Evolutionary conservation across 1,284 basidiomycete species (phyloP).

Genomic region (Kalmanozyma brasiliensis): DNA sequence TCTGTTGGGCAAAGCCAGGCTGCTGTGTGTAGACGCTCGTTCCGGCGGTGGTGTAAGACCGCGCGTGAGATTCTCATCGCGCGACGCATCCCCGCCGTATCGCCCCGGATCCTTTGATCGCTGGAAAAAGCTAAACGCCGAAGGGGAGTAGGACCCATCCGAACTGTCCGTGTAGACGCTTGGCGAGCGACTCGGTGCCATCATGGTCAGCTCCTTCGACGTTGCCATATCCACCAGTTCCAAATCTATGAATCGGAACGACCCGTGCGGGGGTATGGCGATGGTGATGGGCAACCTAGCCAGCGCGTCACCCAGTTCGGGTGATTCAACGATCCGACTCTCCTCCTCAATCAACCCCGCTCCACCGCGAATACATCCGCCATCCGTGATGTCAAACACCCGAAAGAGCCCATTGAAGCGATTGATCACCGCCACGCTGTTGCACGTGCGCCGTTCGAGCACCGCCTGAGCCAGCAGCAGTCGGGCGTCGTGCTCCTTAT

Average conservation of each 20-base stretch:
- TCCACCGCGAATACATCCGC: conserved; percentile 76
- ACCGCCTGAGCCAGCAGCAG: conserved; percentile 72
- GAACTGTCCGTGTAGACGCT: conserved; percentile 19
- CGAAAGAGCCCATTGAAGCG: conserved; percentile 74
- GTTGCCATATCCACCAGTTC: conserved; percentile 35
- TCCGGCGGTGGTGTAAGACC: no score
- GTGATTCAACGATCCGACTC: conserved; percentile 67
- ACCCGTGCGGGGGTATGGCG: conserved; percentile 11
- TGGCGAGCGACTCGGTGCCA: neutral
- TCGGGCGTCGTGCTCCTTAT: conserved; percentile 78
- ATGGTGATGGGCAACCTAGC: conserved; percentile 17
- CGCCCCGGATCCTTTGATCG: conserved; percentile 4
- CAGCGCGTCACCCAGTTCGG: conserved; percentile 69
- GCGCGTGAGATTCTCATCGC: conserved; percentile 14
- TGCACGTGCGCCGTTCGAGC: conserved; percentile 72
- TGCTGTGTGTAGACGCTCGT: no score
- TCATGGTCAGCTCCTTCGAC: conserved; percentile 9
- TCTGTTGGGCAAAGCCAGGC: neutral
- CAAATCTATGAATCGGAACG: conserved; percentile 18
- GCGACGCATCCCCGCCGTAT: neutral
- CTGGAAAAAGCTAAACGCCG: conserved; percentile 18
- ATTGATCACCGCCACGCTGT: conserved; percentile 79
- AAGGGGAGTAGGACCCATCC: conserved; percentile 26
- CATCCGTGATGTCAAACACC: conserved; percentile 75
- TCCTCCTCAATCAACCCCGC: conserved; percentile 71